Conservation (phyloP, 169 alveolate genomes). For the Amoebophrya sp. region DNA sequence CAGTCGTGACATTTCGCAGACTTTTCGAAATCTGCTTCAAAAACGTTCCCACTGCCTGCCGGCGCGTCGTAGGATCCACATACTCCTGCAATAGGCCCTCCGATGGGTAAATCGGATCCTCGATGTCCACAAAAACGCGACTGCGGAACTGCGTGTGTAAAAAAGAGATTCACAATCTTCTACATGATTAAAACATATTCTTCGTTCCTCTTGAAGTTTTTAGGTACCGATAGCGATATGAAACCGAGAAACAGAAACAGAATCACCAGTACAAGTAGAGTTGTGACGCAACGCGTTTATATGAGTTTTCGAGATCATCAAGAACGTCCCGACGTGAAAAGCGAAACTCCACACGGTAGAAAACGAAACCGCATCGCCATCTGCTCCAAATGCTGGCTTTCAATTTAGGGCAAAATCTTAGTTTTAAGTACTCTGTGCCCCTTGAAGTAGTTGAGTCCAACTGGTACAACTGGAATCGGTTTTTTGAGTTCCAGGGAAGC, state of each 20-base stretch:
- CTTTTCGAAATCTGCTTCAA: background rate
- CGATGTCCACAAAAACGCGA: background rate
- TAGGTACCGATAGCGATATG: no score
- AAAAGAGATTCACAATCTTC: background rate
- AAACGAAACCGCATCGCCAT: no score
- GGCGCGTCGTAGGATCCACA: background rate
- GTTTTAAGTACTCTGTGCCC: background rate
- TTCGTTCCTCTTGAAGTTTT: no score
- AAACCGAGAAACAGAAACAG: background rate
- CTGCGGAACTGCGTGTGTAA: background rate
- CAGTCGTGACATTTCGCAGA: background rate
- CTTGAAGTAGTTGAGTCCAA: background rate
- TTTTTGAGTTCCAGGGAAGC: background rate
- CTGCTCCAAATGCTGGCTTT: no score
- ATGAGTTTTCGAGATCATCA: background rate
- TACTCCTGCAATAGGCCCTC: background rate
- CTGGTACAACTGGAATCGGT: background rate
- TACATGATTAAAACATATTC: no score
- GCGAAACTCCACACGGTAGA: background rate
- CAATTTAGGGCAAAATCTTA: no score
- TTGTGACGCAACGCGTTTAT: background rate
- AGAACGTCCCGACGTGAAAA: background rate
- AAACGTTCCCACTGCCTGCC: background rate
- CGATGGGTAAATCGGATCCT: background rate
- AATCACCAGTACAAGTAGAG: background rate